Base-by-base conservation (phyloP, 306 rosid species). In the Lathyrus sativus region DNA sequence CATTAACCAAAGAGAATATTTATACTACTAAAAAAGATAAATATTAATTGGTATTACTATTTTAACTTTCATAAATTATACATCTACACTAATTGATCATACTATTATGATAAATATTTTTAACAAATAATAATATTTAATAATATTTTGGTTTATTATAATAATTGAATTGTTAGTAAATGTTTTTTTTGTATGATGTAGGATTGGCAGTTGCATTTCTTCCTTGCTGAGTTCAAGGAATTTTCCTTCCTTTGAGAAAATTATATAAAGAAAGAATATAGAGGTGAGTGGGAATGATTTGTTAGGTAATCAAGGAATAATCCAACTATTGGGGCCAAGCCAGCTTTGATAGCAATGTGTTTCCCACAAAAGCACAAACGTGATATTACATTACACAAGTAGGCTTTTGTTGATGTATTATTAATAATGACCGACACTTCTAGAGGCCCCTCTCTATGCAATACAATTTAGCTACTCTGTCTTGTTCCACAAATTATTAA, bases 281-380 rank as follows among this genome's bases (percentile, higher is more conserved):
- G 39, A 63, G 39, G 33, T 13, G 63, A 58, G 13, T 60, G 48
- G 51, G 72, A 75, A 65, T 61, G 24, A 67, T 60, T 60, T 72
- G 74, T 78, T 60, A 48, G 72, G 61, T 60, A 73, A 67, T 61
- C 45, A 73, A 73, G 62, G 78, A 72, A 78, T 74, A 67, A 66
- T 67, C 64, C 28, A 3, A 28, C 26, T 71, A 64, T 48, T 57
- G 77, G 81, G 68, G 64, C 67, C 75, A 56, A 43, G 49, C 8
- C 75, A 60, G 59, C 78, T 70, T 75, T 59, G 58, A 75, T 45
- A 13, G 62, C 7, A 50, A 50, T 67, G 54, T 69, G 14, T 62
- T 72, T 61, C 39, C 29, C 15, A 54, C 68, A 45, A 62, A 80
- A 72, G 68, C 70, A 71, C 71, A 71, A 71, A 66, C 56, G 38